These are phyloP conservation scores for Cryptococcus floricola DNA, from an alignment of 1,284 basidiomycete species.

Conservation along the genomic window DNA sequence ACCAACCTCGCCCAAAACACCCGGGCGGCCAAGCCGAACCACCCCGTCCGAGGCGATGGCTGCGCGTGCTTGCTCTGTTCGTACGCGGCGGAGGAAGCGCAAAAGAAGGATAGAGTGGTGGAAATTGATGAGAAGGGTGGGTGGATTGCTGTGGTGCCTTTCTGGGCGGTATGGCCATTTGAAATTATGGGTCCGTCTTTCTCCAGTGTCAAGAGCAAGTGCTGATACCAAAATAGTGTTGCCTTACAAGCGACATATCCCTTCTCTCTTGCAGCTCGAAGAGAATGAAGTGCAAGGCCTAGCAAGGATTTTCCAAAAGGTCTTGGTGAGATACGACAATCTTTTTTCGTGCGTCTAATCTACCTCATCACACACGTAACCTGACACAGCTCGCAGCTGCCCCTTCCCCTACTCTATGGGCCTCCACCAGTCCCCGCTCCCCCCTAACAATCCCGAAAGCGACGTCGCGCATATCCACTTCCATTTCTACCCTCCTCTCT, in stretches of 20 bases:
- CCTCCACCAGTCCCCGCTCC: conserved; percentile 57
- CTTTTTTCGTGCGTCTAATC: conserved; percentile 58
- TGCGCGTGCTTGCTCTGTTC: conserved; percentile 75
- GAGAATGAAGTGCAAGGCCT: conserved; percentile 61
- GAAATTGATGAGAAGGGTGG: conserved; percentile 61
- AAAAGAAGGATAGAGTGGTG: conserved; percentile 62
- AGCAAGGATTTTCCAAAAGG: conserved; percentile 61
- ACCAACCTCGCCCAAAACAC: conserved; percentile 51
- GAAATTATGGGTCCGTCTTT: conserved; percentile 66
- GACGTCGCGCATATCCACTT: conserved; percentile 75
- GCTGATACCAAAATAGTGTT: conserved; percentile 56
- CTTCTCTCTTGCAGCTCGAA: conserved; percentile 63
- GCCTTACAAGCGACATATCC: conserved; percentile 71
- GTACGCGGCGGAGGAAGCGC: conserved; percentile 71
- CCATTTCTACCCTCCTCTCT: conserved; percentile 82
- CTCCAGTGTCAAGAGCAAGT: background rate
- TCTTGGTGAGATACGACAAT: conserved; percentile 80
- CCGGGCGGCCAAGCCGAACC: conserved; percentile 3
- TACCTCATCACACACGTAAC: background rate
- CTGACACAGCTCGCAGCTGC: conserved; percentile 48
- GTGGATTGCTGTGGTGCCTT: conserved; percentile 86
- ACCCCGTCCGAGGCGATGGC: conserved; percentile 51
- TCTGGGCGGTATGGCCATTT: conserved; percentile 96
- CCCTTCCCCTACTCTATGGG: conserved; percentile 98
- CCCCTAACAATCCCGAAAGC: conserved; percentile 39